Percentiles rank a stretch among this genome's conserved stretches.
phyloP scores from a whole-genome alignment of 2,329 filamentous ascomycete species.

The Drechslera avenae region DNA sequence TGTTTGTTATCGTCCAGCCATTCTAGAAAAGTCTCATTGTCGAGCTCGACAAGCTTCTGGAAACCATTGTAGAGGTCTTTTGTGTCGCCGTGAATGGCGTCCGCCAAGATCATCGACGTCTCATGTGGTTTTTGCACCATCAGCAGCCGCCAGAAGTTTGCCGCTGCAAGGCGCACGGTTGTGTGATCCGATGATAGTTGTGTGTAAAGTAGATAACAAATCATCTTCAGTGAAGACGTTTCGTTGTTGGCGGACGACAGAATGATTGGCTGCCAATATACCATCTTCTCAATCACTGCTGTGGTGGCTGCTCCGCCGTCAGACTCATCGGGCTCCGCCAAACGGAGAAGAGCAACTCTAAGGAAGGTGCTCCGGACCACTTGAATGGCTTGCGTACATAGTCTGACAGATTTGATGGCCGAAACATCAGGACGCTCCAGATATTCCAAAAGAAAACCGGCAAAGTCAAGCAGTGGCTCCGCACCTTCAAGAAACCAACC shows the following conservation, averaged over 20 bases:
- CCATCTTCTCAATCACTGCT: slow-evolving; percentile 79
- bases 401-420: slow-evolving; percentile 81
- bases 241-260: slow-evolving; percentile 78
- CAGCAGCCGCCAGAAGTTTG: slow-evolving; percentile 87
- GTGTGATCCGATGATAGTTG: slow-evolving; percentile 76
- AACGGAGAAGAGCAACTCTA: slow-evolving; percentile 74
- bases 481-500: slow-evolving; percentile 95
- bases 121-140: slow-evolving; percentile 92
- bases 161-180: slow-evolving; percentile 73
- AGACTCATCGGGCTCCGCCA: slow-evolving; percentile 80
- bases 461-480: slow-evolving; percentile 81
- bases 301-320: slow-evolving; percentile 67
- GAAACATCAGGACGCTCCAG: slow-evolving; percentile 84
- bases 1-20: slow-evolving; percentile 86
- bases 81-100: slow-evolving; percentile 73
- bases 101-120: slow-evolving; percentile 72
- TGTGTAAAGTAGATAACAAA: slow-evolving; percentile 92
- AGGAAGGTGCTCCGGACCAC: slow-evolving; percentile 79
- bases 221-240: slow-evolving; percentile 78
- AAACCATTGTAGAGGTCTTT: slow-evolving; percentile 76
- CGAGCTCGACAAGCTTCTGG: slow-evolving; percentile 81
- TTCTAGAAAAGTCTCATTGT: slow-evolving; percentile 82
- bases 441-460: slow-evolving; percentile 84
- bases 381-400: slow-evolving; percentile 82
- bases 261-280: slow-evolving; percentile 95